Evolutionary conservation across 2,329 filamentous ascomycete genomes (phyloP).

Genomic region (Exophiala viscosa): DNA sequence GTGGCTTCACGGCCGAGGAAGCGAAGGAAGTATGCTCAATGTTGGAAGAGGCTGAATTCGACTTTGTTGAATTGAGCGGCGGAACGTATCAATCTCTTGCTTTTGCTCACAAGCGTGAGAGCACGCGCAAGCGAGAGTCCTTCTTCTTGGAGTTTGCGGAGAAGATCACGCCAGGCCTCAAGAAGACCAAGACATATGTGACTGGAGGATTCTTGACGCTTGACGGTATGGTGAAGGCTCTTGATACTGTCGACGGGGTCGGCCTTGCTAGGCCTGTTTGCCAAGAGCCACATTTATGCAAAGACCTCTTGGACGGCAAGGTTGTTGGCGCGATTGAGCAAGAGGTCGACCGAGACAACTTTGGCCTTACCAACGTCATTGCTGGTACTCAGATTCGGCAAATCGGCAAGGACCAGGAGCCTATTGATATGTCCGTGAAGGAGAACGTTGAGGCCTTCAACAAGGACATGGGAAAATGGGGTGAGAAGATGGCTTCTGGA

Average conservation of each 20-base stretch:
- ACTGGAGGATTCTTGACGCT: conserved; percentile 57
- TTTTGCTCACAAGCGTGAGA: conserved; percentile 52
- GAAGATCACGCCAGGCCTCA: conserved; percentile 46
- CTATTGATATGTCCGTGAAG: conserved; percentile 50
- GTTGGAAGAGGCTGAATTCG: conserved; percentile 35
- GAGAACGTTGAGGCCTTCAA: conserved; percentile 48
- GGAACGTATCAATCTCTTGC: conserved; percentile 57
- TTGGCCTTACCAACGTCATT: conserved; percentile 46
- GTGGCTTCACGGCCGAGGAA: conserved; percentile 46
- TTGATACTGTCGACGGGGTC: conserved; percentile 57
- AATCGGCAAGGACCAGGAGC: conserved; percentile 51
- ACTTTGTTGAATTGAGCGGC: conserved; percentile 57
- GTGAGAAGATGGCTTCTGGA: conserved; percentile 35
- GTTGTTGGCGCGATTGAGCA: conserved; percentile 48
- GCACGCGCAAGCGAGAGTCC: conserved; percentile 54
- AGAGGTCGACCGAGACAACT: conserved; percentile 50
- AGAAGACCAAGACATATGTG: conserved; percentile 55
- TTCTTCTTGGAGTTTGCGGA: conserved; percentile 62
- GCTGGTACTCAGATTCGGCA: conserved; percentile 52
- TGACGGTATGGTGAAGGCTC: conserved; percentile 56
- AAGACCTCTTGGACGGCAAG: conserved; percentile 33
- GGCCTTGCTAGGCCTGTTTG: conserved; percentile 54
- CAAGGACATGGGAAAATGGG: conserved; percentile 48
- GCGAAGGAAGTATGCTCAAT: conserved; percentile 41
- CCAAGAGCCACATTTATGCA: conserved; percentile 45